Conservation (phyloP, 2,329 filamentous ascomycete species). For the Venturia nashicola region DNA sequence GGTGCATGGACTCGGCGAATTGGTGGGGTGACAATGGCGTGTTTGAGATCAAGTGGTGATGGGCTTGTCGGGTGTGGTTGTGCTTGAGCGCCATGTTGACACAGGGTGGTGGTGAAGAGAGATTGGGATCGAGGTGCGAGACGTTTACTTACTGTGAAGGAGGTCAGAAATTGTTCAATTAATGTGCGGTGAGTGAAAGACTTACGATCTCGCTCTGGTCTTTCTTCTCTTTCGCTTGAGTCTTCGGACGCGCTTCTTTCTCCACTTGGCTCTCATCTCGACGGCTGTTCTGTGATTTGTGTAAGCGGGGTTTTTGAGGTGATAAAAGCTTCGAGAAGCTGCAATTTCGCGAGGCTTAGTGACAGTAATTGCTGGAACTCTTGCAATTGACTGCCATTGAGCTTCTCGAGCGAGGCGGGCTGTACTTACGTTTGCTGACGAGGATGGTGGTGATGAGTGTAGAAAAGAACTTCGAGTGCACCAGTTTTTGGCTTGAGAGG, state of each 20-base stretch:
- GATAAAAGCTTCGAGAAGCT: neutral
- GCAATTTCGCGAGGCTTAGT: neutral
- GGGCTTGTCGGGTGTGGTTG: neutral
- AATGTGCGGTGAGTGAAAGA: conserved; percentile 13
- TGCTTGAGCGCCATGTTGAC: neutral
- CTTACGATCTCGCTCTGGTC: conserved; percentile 95
- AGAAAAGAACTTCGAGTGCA: neutral
- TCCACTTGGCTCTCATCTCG: conserved; percentile 93
- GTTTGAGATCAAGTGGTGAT: neutral
- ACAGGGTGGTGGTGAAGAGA: neutral
- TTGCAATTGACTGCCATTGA: neutral
- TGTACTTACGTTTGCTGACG: neutral
- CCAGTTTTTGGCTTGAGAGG: neutral
- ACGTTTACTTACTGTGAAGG: conserved; percentile 33
- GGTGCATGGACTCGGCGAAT: conserved; percentile 1
- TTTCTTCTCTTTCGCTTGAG: conserved; percentile 99
- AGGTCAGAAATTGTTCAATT: conserved; percentile 12
- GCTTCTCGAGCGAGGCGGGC: neutral
- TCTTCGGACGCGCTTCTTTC: conserved; percentile 98
- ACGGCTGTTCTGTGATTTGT: conserved; percentile 12
- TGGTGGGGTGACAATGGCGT: neutral
- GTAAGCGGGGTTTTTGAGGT: neutral
- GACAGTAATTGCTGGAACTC: neutral
- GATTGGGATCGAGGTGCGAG: conserved; percentile 23
- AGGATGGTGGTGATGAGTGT: neutral